Evolutionary conservation across 495 filamentous ascomycete genomes (phyloP).

Genomic region (Penicillium bovifimosum): DNA sequence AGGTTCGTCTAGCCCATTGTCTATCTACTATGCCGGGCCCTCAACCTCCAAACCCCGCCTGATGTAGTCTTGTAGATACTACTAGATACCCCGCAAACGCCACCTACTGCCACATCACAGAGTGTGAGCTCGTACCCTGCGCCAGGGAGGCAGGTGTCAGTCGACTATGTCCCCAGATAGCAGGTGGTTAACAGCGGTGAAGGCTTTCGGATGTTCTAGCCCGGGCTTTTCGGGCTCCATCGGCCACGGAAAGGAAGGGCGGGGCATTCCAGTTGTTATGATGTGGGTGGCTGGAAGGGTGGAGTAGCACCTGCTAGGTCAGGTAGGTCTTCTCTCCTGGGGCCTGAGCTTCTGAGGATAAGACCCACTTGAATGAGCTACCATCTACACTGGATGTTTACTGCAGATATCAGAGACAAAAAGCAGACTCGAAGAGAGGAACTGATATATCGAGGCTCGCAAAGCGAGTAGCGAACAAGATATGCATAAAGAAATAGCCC

Average conservation of each 20-base stretch:
- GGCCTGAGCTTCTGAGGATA: neutral
- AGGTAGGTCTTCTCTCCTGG: neutral
- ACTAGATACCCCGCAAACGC: conserved; percentile 1
- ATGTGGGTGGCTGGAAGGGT: neutral
- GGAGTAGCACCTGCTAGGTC: neutral
- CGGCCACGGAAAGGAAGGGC: too few species aligned
- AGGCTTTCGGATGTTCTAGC: neutral
- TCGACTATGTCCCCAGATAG: neutral
- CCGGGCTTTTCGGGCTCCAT: neutral
- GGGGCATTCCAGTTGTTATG: neutral
- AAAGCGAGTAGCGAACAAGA: neutral
- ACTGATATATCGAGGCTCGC: neutral
- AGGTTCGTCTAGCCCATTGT: neutral
- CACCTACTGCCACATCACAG: neutral
- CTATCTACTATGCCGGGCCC: neutral
- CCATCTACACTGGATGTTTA: neutral
- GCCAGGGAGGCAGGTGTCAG: neutral
- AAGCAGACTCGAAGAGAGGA: neutral
- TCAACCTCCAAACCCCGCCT: neutral
- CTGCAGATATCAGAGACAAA: neutral
- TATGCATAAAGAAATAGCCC: neutral
- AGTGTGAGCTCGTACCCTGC: neutral
- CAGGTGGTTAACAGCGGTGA: neutral
- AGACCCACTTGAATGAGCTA: too few species aligned
- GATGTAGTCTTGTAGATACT: neutral